Conservation (phyloP, 2,329 filamentous ascomycete genomes). For the Alternaria angustiovoidea region DNA sequence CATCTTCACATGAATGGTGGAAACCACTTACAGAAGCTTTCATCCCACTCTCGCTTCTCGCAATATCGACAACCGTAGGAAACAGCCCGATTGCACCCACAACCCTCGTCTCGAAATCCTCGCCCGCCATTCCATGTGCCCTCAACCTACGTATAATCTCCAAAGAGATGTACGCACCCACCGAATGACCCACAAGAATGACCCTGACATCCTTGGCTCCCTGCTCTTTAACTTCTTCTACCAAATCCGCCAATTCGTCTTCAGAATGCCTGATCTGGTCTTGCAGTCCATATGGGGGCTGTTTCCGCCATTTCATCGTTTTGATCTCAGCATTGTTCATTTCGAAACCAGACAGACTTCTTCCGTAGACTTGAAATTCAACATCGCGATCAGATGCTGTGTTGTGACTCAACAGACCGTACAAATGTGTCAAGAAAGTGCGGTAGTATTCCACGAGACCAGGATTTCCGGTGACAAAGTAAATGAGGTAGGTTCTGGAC, state of each 20-base stretch:
- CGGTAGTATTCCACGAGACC: conserved; percentile 78
- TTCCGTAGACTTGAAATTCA: conserved; percentile 51
- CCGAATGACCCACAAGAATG: conserved; percentile 56
- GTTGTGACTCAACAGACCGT: conserved; percentile 59
- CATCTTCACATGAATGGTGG: conserved; percentile 41
- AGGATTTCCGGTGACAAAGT: conserved; percentile 79
- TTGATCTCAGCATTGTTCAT: conserved; percentile 33
- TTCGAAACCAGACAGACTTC: conserved; percentile 56
- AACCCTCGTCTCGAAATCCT: conserved; percentile 35
- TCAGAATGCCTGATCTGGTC: conserved; percentile 62
- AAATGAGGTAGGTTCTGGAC: conserved; percentile 62
- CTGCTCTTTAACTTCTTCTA: conserved; percentile 37
- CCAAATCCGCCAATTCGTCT: conserved; percentile 52
- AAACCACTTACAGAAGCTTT: conserved; percentile 48
- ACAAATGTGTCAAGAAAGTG: conserved; percentile 69
- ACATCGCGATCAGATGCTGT: conserved; percentile 25
- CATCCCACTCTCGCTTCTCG: conserved; percentile 54
- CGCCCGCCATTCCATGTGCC: conserved; percentile 31
- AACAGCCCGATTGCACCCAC: conserved; percentile 54
- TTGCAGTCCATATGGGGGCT: conserved; percentile 54
- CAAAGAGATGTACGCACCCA: conserved; percentile 57
- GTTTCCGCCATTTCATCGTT: conserved; percentile 30
- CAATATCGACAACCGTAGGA: conserved; percentile 58
- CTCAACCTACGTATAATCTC: conserved; percentile 51
- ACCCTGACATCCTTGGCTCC: conserved; percentile 41